Conservation (phyloP, 192 early-diverging fungal genomes). For the Chytriomyces confervae region DNA sequence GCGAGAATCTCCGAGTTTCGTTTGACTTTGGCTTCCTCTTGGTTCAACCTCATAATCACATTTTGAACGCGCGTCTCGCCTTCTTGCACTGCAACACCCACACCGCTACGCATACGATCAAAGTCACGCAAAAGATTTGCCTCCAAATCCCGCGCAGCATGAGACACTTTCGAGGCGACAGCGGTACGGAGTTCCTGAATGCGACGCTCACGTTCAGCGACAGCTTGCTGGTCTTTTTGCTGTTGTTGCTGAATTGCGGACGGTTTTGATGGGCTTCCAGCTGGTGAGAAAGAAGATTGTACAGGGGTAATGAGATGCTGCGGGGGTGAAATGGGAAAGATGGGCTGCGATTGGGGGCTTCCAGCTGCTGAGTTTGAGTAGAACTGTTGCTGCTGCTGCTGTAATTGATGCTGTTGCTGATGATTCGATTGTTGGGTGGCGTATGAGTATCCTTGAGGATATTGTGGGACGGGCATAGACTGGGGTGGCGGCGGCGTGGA, state of each 20-base stretch:
- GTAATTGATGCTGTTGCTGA: constrained; percentile 36
- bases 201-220: constrained; percentile 39
- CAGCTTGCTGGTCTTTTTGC: not conserved
- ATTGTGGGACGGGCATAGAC: constrained; percentile 2
- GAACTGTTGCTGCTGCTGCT: constrained; percentile 35
- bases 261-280: constrained; percentile 35
- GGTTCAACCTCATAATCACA: constrained; percentile 63
- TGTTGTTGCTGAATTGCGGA: constrained; percentile 6
- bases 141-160: constrained; percentile 22
- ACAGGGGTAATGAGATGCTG: constrained; percentile 29
- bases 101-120: constrained; percentile 17
- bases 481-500: constrained; percentile 1
- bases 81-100: constrained; percentile 58
- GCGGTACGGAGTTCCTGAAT: constrained; percentile 22
- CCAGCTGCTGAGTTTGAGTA: constrained; percentile 15
- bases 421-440: constrained; percentile 32
- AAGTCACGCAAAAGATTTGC: constrained; percentile 8
- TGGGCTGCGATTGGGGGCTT: not conserved
- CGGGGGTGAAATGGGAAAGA: constrained; percentile 9
- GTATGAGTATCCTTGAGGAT: not conserved
- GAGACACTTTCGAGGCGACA: not conserved
- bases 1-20: constrained; percentile 72
- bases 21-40: constrained; percentile 53
- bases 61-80: constrained; percentile 70
- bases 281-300: constrained; percentile 34